A percentile compares a stretch with the other conserved stretches of the same genome.
phyloP scores from a whole-genome alignment of 257 asterid species.

The Fraxinus anomala region DNA sequence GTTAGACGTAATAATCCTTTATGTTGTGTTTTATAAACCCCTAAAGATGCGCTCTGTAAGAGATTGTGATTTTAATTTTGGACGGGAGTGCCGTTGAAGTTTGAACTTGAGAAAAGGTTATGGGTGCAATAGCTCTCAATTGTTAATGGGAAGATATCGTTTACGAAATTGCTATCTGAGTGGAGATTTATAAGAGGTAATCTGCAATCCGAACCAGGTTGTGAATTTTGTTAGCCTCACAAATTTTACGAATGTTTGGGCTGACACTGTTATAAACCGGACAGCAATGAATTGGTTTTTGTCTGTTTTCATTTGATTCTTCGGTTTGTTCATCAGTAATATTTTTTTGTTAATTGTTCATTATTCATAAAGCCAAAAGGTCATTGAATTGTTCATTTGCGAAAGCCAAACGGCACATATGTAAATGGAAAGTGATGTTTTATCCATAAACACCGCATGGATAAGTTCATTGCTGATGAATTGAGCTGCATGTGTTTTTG shows the following conservation, averaged over 20 bases:
- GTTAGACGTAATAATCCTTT: background rate
- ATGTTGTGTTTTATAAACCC: background rate
- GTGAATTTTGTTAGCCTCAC: slow-evolving; percentile 4
- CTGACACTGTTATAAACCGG: background rate
- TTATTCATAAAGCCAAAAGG: background rate
- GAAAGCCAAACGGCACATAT: background rate
- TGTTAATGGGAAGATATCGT: slow-evolving; percentile 1
- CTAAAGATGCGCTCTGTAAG: background rate
- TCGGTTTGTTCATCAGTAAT: background rate
- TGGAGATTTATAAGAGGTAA: too few species aligned
- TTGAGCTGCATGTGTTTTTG: background rate
- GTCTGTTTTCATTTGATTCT: background rate
- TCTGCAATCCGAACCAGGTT: background rate
- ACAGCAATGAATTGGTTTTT: background rate
- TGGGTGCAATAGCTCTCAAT: background rate
- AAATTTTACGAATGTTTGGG: slow-evolving; percentile 4
- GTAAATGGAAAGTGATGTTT: background rate
- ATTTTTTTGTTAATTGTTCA: background rate
- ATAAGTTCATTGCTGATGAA: background rate
- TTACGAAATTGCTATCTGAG: background rate
- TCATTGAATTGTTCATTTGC: background rate
- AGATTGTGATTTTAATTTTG: background rate
- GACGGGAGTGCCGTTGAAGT: background rate
- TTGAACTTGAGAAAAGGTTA: background rate
- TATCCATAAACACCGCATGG: background rate